A percentile compares a stretch with the other conserved stretches of the same genome.
Conservation (phyloP, 768 basidiomycete genomes). For the Pleurotus salmoneostramineus region DNA sequence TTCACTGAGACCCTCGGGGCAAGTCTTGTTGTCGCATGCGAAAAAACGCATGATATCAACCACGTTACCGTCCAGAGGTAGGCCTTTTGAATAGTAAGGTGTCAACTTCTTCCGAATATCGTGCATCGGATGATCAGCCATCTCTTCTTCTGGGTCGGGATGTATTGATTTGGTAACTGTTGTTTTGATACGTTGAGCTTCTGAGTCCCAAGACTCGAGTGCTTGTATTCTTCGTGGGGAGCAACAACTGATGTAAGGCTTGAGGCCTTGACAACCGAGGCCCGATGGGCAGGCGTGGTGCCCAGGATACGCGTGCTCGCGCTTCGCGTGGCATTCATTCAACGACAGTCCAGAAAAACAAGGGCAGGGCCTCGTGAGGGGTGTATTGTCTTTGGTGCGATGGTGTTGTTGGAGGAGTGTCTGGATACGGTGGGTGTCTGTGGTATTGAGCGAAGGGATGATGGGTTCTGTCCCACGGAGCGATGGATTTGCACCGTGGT, state of each 20-base stretch:
- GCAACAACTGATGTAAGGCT: slow-evolving; percentile 18
- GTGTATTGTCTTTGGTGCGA: slow-evolving; percentile 5
- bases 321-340: slow-evolving; percentile 14
- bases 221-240: slow-evolving; percentile 7
- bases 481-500: slow-evolving; percentile 14
- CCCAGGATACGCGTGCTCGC: slow-evolving; percentile 12
- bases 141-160: slow-evolving; percentile 5
- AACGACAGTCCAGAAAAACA: slow-evolving; percentile 21
- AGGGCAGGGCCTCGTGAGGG: slow-evolving; percentile 17
- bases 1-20: neutral
- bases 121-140: neutral
- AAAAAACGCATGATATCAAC: slow-evolving; percentile 3
- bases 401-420: neutral
- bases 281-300: slow-evolving; percentile 19
- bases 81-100: neutral
- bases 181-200: slow-evolving; percentile 9
- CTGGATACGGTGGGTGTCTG: slow-evolving; percentile 7
- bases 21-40: neutral
- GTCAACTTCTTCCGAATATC: neutral
- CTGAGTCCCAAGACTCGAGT: slow-evolving; percentile 14
- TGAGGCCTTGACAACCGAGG: slow-evolving; percentile 5
- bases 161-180: neutral
- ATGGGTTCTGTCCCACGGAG: neutral
- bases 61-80: neutral
- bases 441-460: slow-evolving; percentile 1